Conservation (phyloP, 2,329 filamentous ascomycete species). For the Neofusicoccum sp. region DNA sequence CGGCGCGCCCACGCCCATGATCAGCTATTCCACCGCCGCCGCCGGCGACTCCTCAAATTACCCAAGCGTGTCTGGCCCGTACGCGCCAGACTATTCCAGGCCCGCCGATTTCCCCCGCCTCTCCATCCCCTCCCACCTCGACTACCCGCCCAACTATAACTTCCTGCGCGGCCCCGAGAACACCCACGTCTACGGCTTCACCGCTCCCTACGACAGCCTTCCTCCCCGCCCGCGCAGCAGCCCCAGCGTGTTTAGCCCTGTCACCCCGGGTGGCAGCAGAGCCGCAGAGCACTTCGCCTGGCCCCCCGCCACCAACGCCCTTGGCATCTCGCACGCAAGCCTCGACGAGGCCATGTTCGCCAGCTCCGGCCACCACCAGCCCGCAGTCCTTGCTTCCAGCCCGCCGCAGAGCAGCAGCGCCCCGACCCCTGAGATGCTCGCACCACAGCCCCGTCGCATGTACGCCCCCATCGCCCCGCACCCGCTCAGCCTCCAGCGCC, state of each 20-base stretch:
- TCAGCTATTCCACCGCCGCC: constrained; percentile 28
- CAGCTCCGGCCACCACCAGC: constrained; percentile 3
- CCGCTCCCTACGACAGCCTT: constrained; percentile 23
- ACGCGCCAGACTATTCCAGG: constrained; percentile 24
- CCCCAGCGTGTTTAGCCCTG: constrained; percentile 47
- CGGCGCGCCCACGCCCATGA: constrained; percentile 26
- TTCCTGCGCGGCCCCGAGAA: constrained; percentile 13
- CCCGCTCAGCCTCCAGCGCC: constrained; percentile 38
- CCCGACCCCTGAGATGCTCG: constrained; percentile 35
- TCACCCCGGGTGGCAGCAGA: constrained; percentile 26
- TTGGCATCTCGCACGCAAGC: constrained; percentile 39
- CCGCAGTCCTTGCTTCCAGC: constrained; percentile 24
- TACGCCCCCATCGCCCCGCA: constrained; percentile 50
- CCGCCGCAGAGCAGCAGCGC: constrained; percentile 26
- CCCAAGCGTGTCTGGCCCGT: constrained; percentile 33
- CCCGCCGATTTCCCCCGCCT: not conserved
- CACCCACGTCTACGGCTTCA: constrained; percentile 23
- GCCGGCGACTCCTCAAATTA: constrained; percentile 32
- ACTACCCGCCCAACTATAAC: constrained; percentile 28
- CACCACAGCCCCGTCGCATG: constrained; percentile 40
- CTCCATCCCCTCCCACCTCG: constrained; percentile 26
- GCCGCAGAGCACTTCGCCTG: constrained; percentile 39
- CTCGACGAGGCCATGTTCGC: constrained; percentile 19
- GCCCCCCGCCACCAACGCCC: constrained; percentile 38
- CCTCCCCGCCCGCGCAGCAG: constrained; percentile 45